A percentile compares a stretch with the other conserved stretches of the same genome.
phyloP scores from a whole-genome alignment of 129 eudicot species.

The Chrysanthemum makinoi region DNA sequence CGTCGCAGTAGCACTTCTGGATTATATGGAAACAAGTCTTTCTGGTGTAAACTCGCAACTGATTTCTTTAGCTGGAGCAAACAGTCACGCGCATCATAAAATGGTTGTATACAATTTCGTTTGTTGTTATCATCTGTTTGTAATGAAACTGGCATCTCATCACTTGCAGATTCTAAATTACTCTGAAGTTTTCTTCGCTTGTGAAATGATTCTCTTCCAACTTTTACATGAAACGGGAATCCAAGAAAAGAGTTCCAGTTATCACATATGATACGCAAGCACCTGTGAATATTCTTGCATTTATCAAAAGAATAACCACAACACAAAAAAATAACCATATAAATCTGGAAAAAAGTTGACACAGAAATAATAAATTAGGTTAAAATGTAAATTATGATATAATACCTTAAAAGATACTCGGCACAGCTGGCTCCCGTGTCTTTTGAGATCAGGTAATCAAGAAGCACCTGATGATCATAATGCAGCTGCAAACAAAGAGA shows the following conservation, averaged over 20 bases:
- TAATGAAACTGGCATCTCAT: conserved; percentile 9
- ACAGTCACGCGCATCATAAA: conserved; percentile 53
- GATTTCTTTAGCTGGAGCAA: conserved; percentile 63
- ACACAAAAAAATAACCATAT: no score
- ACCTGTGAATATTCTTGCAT: conserved; percentile 42
- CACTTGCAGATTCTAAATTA: conserved; percentile 3
- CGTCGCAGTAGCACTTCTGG: conserved; percentile 78
- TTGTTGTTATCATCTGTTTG: conserved; percentile 15
- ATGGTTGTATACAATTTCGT: conserved; percentile 31
- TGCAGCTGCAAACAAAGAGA: conserved; percentile 49
- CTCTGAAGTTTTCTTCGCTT: conserved; percentile 48
- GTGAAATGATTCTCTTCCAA: conserved; percentile 17
- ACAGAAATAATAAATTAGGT: neutral
- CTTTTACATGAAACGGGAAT: conserved; percentile 36
- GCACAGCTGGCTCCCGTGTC: conserved; percentile 83
- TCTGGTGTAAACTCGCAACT: conserved; percentile 53
- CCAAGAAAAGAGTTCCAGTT: conserved; percentile 60
- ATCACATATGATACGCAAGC: conserved; percentile 65
- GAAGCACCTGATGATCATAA: conserved; percentile 92
- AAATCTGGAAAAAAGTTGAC: neutral
- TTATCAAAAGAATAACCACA: neutral
- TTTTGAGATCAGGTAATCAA: conserved; percentile 94
- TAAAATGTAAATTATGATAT: neutral
- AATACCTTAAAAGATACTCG: conserved; percentile 78
- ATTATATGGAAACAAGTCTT: conserved; percentile 84